Conservation (phyloP, 495 filamentous ascomycete genomes). For the Annulohypoxylon moriforme region DNA sequence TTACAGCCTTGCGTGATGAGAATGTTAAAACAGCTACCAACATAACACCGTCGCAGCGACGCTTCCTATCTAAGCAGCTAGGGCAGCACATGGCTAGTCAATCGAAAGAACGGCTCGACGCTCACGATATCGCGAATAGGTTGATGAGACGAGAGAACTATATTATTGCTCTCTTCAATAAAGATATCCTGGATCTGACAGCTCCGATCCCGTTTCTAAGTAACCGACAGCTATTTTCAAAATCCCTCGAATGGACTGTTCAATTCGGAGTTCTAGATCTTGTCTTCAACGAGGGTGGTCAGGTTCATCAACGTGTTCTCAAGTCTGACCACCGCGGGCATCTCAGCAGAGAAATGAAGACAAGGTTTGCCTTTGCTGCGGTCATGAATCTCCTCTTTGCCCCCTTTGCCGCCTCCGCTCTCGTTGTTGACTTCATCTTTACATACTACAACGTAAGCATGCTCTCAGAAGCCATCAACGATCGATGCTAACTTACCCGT, state of each 20-base stretch:
- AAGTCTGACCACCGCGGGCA: constrained; percentile 81
- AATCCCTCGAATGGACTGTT: constrained; percentile 87
- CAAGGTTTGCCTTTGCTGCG: constrained; percentile 82
- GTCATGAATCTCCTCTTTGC: constrained; percentile 87
- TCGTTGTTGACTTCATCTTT: constrained; percentile 88
- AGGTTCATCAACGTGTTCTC: constrained; percentile 84
- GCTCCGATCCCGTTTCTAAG: constrained; percentile 85
- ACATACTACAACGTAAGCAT: constrained; percentile 83
- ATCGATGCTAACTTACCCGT: constrained; percentile 17
- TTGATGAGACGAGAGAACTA: constrained; percentile 98
- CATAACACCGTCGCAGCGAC: constrained; percentile 64
- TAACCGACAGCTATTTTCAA: constrained; percentile 81
- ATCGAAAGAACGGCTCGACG: constrained; percentile 95
- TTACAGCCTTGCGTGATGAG: constrained; percentile 87
- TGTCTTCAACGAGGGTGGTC: constrained; percentile 88
- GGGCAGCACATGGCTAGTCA: constrained; percentile 68
- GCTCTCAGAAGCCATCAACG: not conserved
- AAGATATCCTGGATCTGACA: constrained; percentile 89
- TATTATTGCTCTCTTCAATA: constrained; percentile 94
- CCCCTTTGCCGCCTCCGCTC: constrained; percentile 84
- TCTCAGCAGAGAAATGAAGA: constrained; percentile 78
- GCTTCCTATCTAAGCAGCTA: constrained; percentile 65
- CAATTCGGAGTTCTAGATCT: constrained; percentile 90
- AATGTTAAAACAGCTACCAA: constrained; percentile 84
- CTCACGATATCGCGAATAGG: constrained; percentile 95